A percentile compares a stretch with the other conserved stretches of the same genome.
Evolutionary conservation across 176 grass and related monocot genomes (phyloP).

Genomic region (Lolium perenne): DNA sequence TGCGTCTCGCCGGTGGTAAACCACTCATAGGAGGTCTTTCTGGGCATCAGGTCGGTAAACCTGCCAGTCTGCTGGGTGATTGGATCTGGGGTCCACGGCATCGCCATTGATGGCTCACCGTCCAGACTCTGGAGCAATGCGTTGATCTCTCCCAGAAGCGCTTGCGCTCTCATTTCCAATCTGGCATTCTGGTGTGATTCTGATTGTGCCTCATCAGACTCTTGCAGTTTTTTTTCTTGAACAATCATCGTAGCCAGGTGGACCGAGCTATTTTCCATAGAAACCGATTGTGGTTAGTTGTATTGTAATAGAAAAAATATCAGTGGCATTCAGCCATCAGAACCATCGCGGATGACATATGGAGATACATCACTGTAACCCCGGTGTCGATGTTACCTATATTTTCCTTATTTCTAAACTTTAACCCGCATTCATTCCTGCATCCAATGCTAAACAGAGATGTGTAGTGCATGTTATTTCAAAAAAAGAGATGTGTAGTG

Average conservation of each 20-base stretch:
- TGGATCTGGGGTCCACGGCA: not conserved
- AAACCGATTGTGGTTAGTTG: not conserved
- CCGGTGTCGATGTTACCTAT: not conserved
- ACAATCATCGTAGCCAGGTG: not conserved
- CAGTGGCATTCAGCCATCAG: not conserved
- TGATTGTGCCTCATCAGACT: not conserved
- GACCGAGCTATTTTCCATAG: not conserved
- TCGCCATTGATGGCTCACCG: not conserved
- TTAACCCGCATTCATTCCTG: not conserved
- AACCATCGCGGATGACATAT: not conserved
- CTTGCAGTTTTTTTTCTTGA: not conserved
- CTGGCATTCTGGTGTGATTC: too few relatives aligned
- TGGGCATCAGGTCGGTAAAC: not conserved
- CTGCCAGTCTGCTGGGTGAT: not conserved
- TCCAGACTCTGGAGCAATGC: not conserved
- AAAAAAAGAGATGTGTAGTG: not conserved
- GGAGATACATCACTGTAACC: not conserved
- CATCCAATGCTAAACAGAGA: not conserved
- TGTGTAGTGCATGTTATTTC: not conserved
- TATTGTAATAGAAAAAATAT: not conserved
- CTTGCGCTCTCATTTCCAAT: not conserved
- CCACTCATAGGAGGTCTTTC: not conserved
- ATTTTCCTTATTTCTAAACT: not conserved
- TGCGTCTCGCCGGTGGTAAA: not conserved
- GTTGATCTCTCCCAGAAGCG: not conserved